Evolutionary conservation across 1,284 basidiomycete species (phyloP).

Genomic region (Exobasidium cylindrosporum): DNA sequence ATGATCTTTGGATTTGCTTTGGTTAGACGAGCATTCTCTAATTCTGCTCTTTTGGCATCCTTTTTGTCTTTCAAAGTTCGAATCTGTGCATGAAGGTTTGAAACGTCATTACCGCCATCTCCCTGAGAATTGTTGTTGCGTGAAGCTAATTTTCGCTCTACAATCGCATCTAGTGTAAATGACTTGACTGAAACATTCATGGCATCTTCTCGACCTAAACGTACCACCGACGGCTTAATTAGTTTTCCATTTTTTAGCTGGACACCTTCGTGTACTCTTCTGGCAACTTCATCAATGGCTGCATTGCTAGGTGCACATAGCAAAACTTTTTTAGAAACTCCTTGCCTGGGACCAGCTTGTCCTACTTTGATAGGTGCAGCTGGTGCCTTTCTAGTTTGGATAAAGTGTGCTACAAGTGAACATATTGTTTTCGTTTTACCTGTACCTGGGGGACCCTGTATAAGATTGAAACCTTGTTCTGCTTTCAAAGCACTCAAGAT

Average conservation of each 20-base stretch:
- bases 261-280: conserved; percentile 77
- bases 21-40: conserved; percentile 22
- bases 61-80: conserved; percentile 34
- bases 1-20: conserved; percentile 26
- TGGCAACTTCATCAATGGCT: conserved; percentile 93
- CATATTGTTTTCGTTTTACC: conserved; percentile 99
- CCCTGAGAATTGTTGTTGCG: conserved; percentile 12
- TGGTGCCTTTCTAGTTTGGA: conserved; percentile 59
- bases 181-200: conserved; percentile 82
- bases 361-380: conserved; percentile 26
- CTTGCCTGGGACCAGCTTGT: not conserved
- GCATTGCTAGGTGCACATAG: conserved; percentile 98
- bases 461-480: conserved; percentile 75
- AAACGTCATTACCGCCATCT: conserved; percentile 11
- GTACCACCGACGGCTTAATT: conserved; percentile 74
- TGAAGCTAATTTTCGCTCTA: conserved; percentile 31
- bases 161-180: conserved; percentile 70
- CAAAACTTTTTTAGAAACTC: conserved; percentile 67
- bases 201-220: conserved; percentile 75
- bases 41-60: conserved; percentile 36
- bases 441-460: conserved; percentile 97
- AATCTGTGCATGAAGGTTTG: conserved; percentile 27
- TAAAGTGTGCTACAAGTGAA: conserved; percentile 81
- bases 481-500: conserved; percentile 70
- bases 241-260: conserved; percentile 64